Conservation (phyloP, 1,139 yeast genomes). For the Candida frijolesensis region DNA sequence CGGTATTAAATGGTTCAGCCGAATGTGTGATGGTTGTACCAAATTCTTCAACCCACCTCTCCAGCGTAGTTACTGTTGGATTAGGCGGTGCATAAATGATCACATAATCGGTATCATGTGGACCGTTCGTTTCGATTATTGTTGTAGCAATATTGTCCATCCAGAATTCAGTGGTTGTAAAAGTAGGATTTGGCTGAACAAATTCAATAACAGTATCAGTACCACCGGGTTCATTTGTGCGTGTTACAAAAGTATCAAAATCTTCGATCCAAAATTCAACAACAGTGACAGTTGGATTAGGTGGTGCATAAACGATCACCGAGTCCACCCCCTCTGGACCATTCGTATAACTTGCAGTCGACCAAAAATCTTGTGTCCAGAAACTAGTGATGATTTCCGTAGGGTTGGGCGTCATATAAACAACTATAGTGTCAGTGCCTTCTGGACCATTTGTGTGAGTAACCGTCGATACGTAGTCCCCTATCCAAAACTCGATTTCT, state of each 20-base stretch:
- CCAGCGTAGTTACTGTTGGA: conserved; percentile 8
- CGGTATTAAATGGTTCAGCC: conserved; percentile 16
- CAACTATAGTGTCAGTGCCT: background rate
- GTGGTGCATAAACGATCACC: conserved; percentile 19
- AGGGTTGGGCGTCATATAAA: conserved; percentile 17
- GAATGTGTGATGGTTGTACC: conserved; percentile 13
- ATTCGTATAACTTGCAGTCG: conserved; percentile 15
- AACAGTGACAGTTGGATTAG: conserved; percentile 11
- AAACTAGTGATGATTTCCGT: conserved; percentile 15
- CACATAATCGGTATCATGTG: conserved; percentile 13
- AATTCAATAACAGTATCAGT: conserved; percentile 21
- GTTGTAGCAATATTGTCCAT: conserved; percentile 7
- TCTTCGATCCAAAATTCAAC: conserved; percentile 10
- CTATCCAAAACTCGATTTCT: conserved; percentile 11
- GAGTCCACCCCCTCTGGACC: conserved; percentile 15
- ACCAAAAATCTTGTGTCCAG: background rate
- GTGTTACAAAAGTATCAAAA: background rate
- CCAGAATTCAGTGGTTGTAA: conserved; percentile 11
- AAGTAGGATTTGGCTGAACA: conserved; percentile 15
- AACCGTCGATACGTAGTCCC: background rate
- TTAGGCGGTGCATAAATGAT: conserved; percentile 20
- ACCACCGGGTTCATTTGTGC: background rate
- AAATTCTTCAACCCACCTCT: conserved; percentile 4
- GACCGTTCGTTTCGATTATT: conserved; percentile 12
- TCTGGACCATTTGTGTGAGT: conserved; percentile 8